These are phyloP conservation scores for Sphaerobolus stellatus DNA, from an alignment of 1,284 basidiomycete species.

Conservation along the genomic window DNA sequence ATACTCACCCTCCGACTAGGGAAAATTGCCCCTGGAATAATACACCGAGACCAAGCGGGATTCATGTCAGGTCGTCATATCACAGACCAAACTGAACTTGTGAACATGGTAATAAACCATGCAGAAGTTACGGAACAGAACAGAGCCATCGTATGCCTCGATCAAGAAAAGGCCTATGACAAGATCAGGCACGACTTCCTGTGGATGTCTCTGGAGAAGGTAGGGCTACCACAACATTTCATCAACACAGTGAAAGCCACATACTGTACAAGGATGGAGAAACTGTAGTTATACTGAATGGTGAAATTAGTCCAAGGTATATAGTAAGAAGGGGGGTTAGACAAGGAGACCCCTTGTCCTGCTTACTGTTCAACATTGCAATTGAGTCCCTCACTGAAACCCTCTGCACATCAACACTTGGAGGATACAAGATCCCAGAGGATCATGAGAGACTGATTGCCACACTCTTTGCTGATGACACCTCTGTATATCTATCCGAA, in stretches of 20 bases:
- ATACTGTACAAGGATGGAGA: background rate
- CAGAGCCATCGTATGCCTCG: background rate
- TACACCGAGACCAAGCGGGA: background rate
- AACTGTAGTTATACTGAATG: background rate
- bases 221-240: background rate
- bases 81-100: background rate
- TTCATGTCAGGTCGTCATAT: background rate
- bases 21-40: background rate
- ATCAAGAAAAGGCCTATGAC: background rate
- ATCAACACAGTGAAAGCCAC: background rate
- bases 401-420: constrained; percentile 18
- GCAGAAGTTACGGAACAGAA: background rate
- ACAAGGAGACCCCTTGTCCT: constrained; percentile 18
- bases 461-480: constrained; percentile 26
- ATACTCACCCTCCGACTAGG: background rate
- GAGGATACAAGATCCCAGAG: constrained; percentile 19
- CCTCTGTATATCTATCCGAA: constrained; percentile 23
- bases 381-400: constrained; percentile 26
- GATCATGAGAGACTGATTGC: constrained; percentile 25
- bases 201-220: background rate
- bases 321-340: constrained; percentile 3
- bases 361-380: constrained; percentile 28
- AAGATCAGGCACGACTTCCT: background rate
- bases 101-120: background rate
- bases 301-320: background rate